A percentile compares a stretch with the other conserved stretches of the same genome.
These are phyloP conservation scores for Rhizophora apiculata DNA, from an alignment of 345 rosid genomes.

Conservation along the genomic window DNA sequence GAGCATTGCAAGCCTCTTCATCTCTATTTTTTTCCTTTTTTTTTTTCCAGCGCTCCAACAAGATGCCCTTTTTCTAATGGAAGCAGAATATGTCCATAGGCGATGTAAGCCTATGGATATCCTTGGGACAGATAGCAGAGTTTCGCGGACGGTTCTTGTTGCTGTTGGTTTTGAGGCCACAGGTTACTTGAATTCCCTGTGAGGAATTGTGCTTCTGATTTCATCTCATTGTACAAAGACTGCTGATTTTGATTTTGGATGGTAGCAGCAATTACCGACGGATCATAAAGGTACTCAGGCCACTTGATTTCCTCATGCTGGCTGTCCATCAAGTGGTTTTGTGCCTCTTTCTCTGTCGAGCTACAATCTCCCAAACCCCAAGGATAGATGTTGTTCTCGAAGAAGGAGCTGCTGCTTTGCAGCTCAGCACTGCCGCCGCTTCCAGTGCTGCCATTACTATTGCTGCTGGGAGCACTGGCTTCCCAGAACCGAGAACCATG, in stretches of 20 bases:
- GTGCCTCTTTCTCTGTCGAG: slow-evolving; percentile 40
- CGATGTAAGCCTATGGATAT: slow-evolving; percentile 39
- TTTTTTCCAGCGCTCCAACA: neutral
- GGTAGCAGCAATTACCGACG: slow-evolving; percentile 45
- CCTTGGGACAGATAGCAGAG: slow-evolving; percentile 33
- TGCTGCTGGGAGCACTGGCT: slow-evolving; percentile 31
- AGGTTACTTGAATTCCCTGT: slow-evolving; percentile 37
- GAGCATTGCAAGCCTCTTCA: slow-evolving; percentile 7
- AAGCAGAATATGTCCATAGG: slow-evolving; percentile 36
- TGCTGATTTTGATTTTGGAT: slow-evolving; percentile 60
- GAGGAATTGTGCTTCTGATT: slow-evolving; percentile 62
- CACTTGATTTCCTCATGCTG: slow-evolving; percentile 42
- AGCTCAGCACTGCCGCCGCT: slow-evolving; percentile 49
- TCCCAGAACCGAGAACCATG: slow-evolving; percentile 44
- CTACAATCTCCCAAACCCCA: slow-evolving; percentile 60
- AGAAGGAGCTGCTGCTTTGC: slow-evolving; percentile 48
- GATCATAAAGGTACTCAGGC: slow-evolving; percentile 47
- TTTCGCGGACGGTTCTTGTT: slow-evolving; percentile 36
- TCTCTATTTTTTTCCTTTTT: neutral
- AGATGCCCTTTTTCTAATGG: neutral
- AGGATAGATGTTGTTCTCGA: slow-evolving; percentile 40
- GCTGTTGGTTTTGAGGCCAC: slow-evolving; percentile 56
- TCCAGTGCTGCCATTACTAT: slow-evolving; percentile 32
- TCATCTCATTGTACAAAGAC: slow-evolving; percentile 55
- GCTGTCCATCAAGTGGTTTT: slow-evolving; percentile 31